These are phyloP conservation scores for Epichloe sylvatica DNA, from an alignment of 2,329 filamentous ascomycete genomes.

Conservation along the genomic window DNA sequence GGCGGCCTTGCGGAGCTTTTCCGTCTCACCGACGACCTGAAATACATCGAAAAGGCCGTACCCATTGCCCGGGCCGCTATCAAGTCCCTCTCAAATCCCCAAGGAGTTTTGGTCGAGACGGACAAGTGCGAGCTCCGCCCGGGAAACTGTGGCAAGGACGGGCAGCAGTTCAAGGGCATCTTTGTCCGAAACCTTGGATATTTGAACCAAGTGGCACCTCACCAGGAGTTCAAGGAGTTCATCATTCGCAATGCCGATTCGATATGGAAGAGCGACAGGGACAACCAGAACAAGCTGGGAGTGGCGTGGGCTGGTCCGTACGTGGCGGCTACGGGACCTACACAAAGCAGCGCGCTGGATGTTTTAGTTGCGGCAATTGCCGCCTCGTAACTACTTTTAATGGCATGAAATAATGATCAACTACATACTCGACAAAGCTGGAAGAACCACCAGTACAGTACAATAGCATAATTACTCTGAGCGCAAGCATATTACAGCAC, in stretches of 20 bases:
- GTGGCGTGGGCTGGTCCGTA: slow-evolving; percentile 53
- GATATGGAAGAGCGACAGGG: slow-evolving; percentile 48
- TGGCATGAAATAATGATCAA: not conserved
- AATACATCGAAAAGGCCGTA: slow-evolving; percentile 28
- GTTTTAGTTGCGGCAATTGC: slow-evolving; percentile 47
- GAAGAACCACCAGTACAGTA: not conserved
- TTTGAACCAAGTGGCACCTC: slow-evolving; percentile 37
- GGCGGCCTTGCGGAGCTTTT: slow-evolving; percentile 40
- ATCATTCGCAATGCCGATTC: slow-evolving; percentile 48
- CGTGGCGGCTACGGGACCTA: slow-evolving; percentile 35
- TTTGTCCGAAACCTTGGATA: slow-evolving; percentile 51
- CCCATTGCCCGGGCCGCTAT: slow-evolving; percentile 41
- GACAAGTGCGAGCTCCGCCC: slow-evolving; percentile 20
- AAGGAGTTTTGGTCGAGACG: slow-evolving; percentile 31
- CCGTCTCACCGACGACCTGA: slow-evolving; percentile 26
- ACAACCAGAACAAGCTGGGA: slow-evolving; percentile 37
- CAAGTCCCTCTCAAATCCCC: slow-evolving; percentile 25
- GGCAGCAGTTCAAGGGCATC: slow-evolving; percentile 58
- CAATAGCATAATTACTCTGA: not conserved
- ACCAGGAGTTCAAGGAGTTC: slow-evolving; percentile 35
- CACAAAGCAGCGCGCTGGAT: slow-evolving; percentile 54
- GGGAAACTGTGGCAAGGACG: slow-evolving; percentile 31
- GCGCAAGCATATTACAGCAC: not conserved
- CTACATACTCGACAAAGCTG: too few relatives aligned
- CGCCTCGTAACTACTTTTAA: slow-evolving; percentile 15